Evolutionary conservation across 2,329 filamentous ascomycete genomes (phyloP).

Genomic region (Diaporthe citrichinensis): DNA sequence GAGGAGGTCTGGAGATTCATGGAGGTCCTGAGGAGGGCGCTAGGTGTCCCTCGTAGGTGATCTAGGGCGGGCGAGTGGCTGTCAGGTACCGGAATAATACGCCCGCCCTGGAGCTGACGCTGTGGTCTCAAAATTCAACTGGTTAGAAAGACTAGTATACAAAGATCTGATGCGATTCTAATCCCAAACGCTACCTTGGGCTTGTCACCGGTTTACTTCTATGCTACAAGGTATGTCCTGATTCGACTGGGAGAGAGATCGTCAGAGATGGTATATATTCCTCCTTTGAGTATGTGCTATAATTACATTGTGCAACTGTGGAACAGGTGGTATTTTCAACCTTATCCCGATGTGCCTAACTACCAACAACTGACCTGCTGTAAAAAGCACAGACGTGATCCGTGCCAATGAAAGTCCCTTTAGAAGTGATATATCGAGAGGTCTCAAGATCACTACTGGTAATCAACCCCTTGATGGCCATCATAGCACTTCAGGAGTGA

Average conservation of each 20-base stretch:
- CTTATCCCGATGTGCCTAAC: neutral
- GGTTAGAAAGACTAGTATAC: neutral
- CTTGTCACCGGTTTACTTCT: neutral
- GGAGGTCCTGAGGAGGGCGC: conserved; percentile 53
- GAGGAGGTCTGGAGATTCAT: conserved; percentile 74
- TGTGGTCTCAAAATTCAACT: neutral
- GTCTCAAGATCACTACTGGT: neutral
- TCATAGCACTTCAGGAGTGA: neutral
- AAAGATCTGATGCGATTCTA: neutral
- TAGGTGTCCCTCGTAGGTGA: conserved; percentile 37
- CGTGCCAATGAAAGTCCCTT: neutral
- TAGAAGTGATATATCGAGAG: neutral
- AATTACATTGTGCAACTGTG: neutral
- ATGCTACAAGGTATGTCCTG: neutral
- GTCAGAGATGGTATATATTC: neutral
- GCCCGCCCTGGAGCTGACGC: neutral
- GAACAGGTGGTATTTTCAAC: neutral
- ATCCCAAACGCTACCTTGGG: neutral
- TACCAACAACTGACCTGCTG: neutral
- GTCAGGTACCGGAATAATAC: neutral
- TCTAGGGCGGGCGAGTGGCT: too few relatives aligned
- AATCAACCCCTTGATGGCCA: neutral
- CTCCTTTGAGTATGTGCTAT: neutral
- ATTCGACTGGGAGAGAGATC: neutral
- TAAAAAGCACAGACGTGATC: too few relatives aligned